A percentile compares a stretch with the other conserved stretches of the same genome.
phyloP scores from a whole-genome alignment of 495 filamentous ascomycete genomes.

The Pyrenula aspistea region DNA sequence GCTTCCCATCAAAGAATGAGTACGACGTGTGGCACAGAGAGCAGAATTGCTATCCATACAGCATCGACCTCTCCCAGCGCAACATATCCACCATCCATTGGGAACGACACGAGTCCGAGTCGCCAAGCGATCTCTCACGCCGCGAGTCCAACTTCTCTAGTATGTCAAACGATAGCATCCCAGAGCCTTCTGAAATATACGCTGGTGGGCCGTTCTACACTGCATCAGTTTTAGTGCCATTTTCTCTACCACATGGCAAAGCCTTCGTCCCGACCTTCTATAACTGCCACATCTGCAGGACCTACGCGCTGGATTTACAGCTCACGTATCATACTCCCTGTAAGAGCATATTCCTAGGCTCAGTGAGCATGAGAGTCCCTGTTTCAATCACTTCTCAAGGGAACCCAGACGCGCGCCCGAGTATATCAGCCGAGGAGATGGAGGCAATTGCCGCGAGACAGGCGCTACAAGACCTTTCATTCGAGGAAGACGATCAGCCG shows the following conservation, averaged over 20 bases:
- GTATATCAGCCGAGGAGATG: conserved; percentile 6
- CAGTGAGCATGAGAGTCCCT: conserved; percentile 56
- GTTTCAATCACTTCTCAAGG: conserved; percentile 50
- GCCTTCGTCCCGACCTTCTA: conserved; percentile 82
- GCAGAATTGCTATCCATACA: conserved; percentile 55
- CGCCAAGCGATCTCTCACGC: conserved; percentile 19
- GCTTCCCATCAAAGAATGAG: conserved; percentile 21
- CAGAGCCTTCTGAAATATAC: conserved; percentile 28
- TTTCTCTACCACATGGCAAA: conserved; percentile 59
- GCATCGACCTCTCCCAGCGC: conserved; percentile 49
- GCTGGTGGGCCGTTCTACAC: conserved; percentile 45
- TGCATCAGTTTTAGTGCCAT: conserved; percentile 56
- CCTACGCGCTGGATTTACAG: conserved; percentile 63
- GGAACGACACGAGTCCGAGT: conserved; percentile 33
- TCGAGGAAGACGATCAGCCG: conserved; percentile 2
- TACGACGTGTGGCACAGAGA: conserved; percentile 28
- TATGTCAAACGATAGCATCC: conserved; percentile 19
- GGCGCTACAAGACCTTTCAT: neutral
- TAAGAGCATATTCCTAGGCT: conserved; percentile 37
- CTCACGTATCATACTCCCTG: conserved; percentile 48
- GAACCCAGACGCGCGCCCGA: conserved; percentile 6
- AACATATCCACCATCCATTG: conserved; percentile 55
- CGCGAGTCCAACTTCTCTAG: conserved; percentile 47
- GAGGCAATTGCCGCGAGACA: conserved; percentile 11
- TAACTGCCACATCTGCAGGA: conserved; percentile 68